Base-by-base conservation (phyloP, 164 flowering plant species). In the Malania oleifera region DNA sequence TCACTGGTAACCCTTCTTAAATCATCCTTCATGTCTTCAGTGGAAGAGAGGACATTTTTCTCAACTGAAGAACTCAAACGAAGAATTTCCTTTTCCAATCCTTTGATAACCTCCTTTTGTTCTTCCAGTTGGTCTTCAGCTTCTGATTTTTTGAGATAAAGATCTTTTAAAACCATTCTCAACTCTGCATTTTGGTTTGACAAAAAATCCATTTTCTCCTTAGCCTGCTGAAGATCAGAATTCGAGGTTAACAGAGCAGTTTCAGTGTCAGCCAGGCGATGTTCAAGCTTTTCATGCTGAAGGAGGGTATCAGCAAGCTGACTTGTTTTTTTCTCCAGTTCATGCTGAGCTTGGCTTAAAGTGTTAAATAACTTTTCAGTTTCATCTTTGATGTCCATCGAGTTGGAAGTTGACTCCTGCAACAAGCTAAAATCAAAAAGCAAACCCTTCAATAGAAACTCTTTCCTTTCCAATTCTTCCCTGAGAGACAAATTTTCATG, bases 341-440 rank as follows among this genome's bases (percentile, higher is more conserved):
- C 90, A 24, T 76, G 57, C 53, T 47, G 83, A 51, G 68, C 75
- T 60, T 63, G 60, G 56, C 64, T 70, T 28, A 83, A 63, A 61
- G 75, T 51, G 14, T 56, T 46, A 57, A 72, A 37, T 44, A 77
- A 70, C 60, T 72, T 72, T 69, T 90, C 83, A 24, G 65, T 59
- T 73, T 85, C 85, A 78, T 84, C 89, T 67, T 78, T 82, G 25
- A 70, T 53, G 60, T 85, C 87, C 68, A 75, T 83, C 12, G 62
- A 74, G 65, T 71, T 70, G 23, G 92, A 80, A n/a, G 85, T 74
- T 58, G 95, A 81, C 67, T 90, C 97, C 62, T 90, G 97, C 57
- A 90, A 62, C 77, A 90, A 70, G 43, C 83, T 82, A 37, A 90
- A 65, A 69, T 90, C 97, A 68, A 90, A 84, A 52, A 84, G 82